Evolutionary conservation across 495 filamentous ascomycete genomes (phyloP).

Genomic region (Penicillium macrosclerotiorum): DNA sequence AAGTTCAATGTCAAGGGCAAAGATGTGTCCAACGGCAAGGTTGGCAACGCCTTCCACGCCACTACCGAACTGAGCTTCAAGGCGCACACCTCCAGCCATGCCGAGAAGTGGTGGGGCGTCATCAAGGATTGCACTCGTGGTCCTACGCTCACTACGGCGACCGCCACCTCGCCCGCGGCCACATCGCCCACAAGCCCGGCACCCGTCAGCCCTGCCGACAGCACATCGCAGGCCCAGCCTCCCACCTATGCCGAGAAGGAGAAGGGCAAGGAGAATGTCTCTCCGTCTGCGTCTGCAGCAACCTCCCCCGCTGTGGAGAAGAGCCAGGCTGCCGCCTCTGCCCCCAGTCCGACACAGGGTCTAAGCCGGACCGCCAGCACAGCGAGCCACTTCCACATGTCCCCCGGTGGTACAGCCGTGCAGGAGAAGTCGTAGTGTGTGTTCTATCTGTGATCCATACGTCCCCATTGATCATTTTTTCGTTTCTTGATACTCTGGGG

Average conservation of each 20-base stretch:
- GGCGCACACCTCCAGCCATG: slow-evolving; percentile 71
- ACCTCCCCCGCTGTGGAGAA: background rate
- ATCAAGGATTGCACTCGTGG: slow-evolving; percentile 48
- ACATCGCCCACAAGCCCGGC: slow-evolving; percentile 7
- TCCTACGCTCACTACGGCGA: slow-evolving; percentile 7
- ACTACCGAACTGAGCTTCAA: slow-evolving; percentile 66
- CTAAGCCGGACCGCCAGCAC: slow-evolving; percentile 29
- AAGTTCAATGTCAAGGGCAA: slow-evolving; percentile 97
- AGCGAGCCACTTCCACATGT: slow-evolving; percentile 29
- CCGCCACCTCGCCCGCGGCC: slow-evolving; percentile 2
- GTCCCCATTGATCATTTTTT: background rate
- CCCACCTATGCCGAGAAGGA: slow-evolving; percentile 29
- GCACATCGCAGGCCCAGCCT: slow-evolving; percentile 17
- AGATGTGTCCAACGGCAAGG: slow-evolving; percentile 63
- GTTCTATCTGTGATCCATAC: background rate
- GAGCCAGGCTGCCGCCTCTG: slow-evolving; percentile 3
- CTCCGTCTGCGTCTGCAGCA: slow-evolving; percentile 5
- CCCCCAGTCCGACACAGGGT: slow-evolving; percentile 10
- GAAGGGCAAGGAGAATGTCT: slow-evolving; percentile 12
- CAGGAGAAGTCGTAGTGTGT: slow-evolving; percentile 14
- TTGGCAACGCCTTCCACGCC: slow-evolving; percentile 58
- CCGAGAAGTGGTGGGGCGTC: slow-evolving; percentile 77
- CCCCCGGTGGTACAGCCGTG: slow-evolving; percentile 25
- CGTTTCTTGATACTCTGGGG: background rate
- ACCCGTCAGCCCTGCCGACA: background rate